Base-by-base conservation (phyloP, 1,284 basidiomycete genomes). In the Schizophyllum commune region DNA sequence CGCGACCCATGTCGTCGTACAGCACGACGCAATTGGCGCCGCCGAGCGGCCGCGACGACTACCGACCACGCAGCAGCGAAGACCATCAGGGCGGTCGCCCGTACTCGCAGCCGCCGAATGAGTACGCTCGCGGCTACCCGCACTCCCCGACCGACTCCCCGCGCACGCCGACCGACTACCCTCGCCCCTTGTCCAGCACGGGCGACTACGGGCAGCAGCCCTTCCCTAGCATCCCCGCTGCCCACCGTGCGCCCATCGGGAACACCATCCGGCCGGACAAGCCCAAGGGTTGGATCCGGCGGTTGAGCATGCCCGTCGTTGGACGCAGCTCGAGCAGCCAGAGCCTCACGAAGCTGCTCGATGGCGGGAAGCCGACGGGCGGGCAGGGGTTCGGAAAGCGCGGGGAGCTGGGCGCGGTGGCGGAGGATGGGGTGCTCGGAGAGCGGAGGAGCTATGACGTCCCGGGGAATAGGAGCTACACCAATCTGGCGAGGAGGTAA, bases 291-390 rank as follows among this genome's bases (percentile, higher is more conserved):
- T 91, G 89, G 89, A 88, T 91, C 64, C 75, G 87, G 51, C 76
- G 89, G 60, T 70, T 91, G 62, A 91, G 89, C 66, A 89, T 91
- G 87, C 88, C 89, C 1, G 82, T 81, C 1, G 80, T 84, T 27
- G 75, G 82, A 57, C 74, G 77, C 20, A 79, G 78, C 60, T 79
- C 83, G 20, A 84, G 88, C 67, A 79, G 77, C 6, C 69, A 78
- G 32, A 78, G 81, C 61, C 74, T 72, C 5, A 80, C 76, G 68
- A 79, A 77, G 68, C 52, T 66, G 69, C 21, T 68, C 20, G 61
- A 62, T 5, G 66, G 68, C 22, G 70, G 68, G 58, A 63, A 67
- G 9, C 39, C 17, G 39, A 8, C 39, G 39, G 39, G 39, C 39
- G 17, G 39, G 9, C 39, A 11, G 17, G 17, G 17, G 2, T 8